Conservation (phyloP, 2,329 filamentous ascomycete genomes). For the Penicillium sp. region DNA sequence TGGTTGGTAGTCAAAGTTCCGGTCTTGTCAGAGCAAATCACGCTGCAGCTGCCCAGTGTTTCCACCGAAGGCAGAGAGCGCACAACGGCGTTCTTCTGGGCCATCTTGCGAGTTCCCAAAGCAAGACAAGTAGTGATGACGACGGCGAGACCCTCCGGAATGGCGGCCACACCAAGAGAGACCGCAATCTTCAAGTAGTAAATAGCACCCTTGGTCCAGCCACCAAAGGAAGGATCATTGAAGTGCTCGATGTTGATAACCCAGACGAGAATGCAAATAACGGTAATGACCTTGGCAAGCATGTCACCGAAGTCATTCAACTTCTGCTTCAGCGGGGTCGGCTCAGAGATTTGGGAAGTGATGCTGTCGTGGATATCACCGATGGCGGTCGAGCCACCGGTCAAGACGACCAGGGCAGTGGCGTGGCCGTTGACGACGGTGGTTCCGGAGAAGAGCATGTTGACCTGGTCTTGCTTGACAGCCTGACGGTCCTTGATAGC, state of each 20-base stretch:
- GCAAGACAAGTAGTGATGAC: conserved; percentile 99
- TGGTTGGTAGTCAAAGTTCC: conserved; percentile 98
- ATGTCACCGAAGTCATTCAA: conserved; percentile 96
- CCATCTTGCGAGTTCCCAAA: conserved; percentile 97
- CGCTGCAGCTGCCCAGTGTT: conserved; percentile 97
- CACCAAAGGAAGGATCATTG: conserved; percentile 89
- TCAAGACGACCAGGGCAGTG: conserved; percentile 86
- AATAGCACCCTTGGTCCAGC: conserved; percentile 94
- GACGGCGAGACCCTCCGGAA: conserved; percentile 94
- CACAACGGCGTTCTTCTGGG: conserved; percentile 95
- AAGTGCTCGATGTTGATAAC: conserved; percentile 98
- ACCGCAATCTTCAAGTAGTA: conserved; percentile 99
- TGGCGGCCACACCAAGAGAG: conserved; percentile 94
- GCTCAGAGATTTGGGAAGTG: conserved; percentile 94
- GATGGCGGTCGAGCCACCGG: conserved; percentile 88
- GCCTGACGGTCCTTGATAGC: conserved; percentile 77
- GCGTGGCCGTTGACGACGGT: conserved; percentile 95
- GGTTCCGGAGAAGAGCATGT: conserved; percentile 98
- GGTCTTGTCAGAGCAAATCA: conserved; percentile 99
- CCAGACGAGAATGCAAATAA: conserved; percentile 96
- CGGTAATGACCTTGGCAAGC: conserved; percentile 96
- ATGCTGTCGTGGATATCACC: conserved; percentile 99
- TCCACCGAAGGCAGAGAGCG: conserved; percentile 95
- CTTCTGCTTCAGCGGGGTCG: conserved; percentile 97
- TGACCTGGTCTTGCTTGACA: conserved; percentile 95